phyloP scores from a whole-genome alignment of 2,329 filamentous ascomycete genomes.

The Acephala macrosclerotiorum region DNA sequence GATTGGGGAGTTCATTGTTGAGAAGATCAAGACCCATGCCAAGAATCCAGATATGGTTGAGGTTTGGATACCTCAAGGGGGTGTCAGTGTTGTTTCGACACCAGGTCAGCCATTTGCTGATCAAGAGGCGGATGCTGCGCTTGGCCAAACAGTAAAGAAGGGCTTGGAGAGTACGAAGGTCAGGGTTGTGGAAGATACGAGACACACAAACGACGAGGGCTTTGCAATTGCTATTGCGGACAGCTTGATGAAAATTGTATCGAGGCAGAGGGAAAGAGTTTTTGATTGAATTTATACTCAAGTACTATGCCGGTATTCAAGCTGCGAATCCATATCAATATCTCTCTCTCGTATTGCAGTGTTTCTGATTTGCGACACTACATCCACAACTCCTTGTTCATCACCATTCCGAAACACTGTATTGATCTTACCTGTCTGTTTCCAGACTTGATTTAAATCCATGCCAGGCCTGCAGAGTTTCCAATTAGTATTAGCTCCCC shows the following conservation, averaged over 20 bases:
- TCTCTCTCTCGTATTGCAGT: background rate
- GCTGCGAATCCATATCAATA: background rate
- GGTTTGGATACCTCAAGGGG: conserved; percentile 65
- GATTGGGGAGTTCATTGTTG: conserved; percentile 63
- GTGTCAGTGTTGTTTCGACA: conserved; percentile 65
- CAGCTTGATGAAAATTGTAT: conserved; percentile 50
- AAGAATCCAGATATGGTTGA: conserved; percentile 52
- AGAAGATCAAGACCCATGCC: conserved; percentile 55
- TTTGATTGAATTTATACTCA: background rate
- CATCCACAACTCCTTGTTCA: background rate
- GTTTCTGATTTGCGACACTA: background rate
- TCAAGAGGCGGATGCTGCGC: conserved; percentile 50
- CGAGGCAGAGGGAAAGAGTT: background rate
- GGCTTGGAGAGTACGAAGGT: conserved; percentile 59
- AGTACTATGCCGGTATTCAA: background rate
- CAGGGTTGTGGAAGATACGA: conserved; percentile 54
- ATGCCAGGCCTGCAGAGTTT: too few species aligned
- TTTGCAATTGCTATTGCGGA: conserved; percentile 50
- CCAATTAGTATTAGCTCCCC: too few species aligned
- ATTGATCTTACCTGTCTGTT: too few species aligned
- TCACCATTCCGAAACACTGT: too few species aligned
- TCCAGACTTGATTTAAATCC: too few species aligned
- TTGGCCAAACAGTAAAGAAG: conserved; percentile 60
- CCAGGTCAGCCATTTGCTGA: conserved; percentile 61
- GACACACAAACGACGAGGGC: conserved; percentile 60